Conservation (phyloP, 306 rosid genomes). For the Vigna mungo region DNA sequence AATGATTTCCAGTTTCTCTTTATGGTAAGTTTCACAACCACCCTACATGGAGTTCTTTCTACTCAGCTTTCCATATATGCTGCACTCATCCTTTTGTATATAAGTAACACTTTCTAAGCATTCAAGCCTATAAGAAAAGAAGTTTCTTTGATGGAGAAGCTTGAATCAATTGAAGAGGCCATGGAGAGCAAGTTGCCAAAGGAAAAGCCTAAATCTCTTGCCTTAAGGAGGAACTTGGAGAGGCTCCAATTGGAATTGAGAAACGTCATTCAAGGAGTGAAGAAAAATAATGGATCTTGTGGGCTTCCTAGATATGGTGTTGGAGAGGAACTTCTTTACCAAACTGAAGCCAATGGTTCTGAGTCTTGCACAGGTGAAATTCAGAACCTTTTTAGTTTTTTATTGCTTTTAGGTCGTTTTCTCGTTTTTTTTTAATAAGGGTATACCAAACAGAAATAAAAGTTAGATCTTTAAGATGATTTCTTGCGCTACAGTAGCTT, state of each 20-base stretch:
- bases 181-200: neutral
- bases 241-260: neutral
- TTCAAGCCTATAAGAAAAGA: neutral
- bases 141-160: neutral
- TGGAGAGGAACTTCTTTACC: neutral
- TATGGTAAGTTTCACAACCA: neutral
- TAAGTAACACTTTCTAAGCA: neutral
- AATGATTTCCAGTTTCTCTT: neutral
- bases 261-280: too few relatives aligned
- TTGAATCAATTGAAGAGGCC: slow-evolving; percentile 1
- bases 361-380: slow-evolving; percentile 14
- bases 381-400: neutral
- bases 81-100: neutral
- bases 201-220: neutral
- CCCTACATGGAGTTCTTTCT: neutral
- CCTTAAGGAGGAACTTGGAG: neutral
- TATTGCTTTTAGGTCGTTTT: neutral
- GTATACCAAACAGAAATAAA: neutral
- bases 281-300: neutral
- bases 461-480: too few relatives aligned
- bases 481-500: slow-evolving; percentile 33
- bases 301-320: too few relatives aligned
- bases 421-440: neutral
- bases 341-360: neutral
- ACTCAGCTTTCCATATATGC: neutral